Evolutionary conservation across 441 rosid species (phyloP).

Genomic region (Pelargonium cotyledonis): DNA sequence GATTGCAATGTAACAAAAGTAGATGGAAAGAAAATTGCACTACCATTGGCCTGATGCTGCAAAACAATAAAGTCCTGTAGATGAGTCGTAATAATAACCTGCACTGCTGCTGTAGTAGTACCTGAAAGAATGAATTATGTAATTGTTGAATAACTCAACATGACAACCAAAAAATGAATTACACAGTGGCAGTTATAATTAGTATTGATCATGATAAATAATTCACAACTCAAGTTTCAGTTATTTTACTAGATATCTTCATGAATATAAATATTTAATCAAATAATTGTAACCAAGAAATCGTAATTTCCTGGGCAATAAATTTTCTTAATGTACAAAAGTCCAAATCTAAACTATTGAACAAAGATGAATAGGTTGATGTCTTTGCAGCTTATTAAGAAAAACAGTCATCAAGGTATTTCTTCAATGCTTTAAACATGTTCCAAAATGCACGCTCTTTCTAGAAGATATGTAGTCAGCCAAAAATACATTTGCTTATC

Average conservation of each 20-base stretch:
- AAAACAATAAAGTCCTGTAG: slow-evolving; percentile 65
- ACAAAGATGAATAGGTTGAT: neutral
- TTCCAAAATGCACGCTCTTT: too few relatives aligned
- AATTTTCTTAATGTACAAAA: neutral
- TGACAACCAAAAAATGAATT: neutral
- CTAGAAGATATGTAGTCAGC: too few relatives aligned
- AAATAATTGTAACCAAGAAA: neutral
- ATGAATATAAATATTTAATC: neutral
- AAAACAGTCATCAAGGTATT: neutral
- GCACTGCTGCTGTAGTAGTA: slow-evolving; percentile 85
- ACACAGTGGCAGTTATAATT: neutral
- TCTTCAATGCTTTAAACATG: too few relatives aligned
- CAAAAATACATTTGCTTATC: too few relatives aligned
- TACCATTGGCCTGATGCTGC: slow-evolving; percentile 91
- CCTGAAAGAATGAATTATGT: slow-evolving; percentile 32
- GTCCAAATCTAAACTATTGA: neutral
- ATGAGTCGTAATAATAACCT: slow-evolving; percentile 86
- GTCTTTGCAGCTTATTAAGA: neutral
- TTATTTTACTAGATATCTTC: neutral
- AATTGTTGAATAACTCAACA: neutral
- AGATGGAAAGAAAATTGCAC: slow-evolving; percentile 1
- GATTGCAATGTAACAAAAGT: neutral
- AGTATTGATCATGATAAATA: neutral
- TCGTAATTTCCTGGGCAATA: neutral
- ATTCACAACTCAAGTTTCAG: neutral